Evolutionary conservation across 148 eudicot genomes (phyloP), one percentile per base, ranked within the genome.

Genomic region (Gaultheria prostrata): DNA sequence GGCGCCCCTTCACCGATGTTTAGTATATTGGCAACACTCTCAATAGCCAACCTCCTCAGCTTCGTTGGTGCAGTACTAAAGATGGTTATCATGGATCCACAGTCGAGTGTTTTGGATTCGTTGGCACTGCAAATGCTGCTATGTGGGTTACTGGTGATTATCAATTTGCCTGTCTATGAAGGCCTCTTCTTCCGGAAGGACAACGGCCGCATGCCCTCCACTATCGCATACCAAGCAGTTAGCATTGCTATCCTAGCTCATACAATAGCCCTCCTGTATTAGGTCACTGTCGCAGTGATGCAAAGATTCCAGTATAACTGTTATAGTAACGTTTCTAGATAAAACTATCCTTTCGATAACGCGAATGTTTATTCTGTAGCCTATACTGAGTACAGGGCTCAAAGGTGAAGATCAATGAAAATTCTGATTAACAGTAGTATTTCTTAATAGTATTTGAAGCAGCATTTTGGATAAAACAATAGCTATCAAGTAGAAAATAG

Each of bases 1-100:
- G 92, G 97, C 15, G 84, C 72, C 8, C 54, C 85, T 76, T 91
- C 95, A 20, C 89, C 89, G 1, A 92, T 91, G 93, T 82, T 92
- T 84, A 85, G 80, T 43, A 39, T 89, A 63, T n/a, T 93, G 77
- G 83, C 87, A 28, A 77, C 89, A 21, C 61, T 92, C 17, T 89
- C 92, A 11, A 26, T 91, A 30, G 10, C 91, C 30, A 91, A 91
- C 72, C 79, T 92, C 24, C 79, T 91, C 50, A 61, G 88, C 24
- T 78, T 92, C 17, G 33, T 80, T 24, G 77, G 72, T 20, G 30
- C 76, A n/a, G n/a, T n/a, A 0, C 20, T 84, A 7, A 85, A 51
- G 76, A 79, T 1, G 10, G 50, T 85, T 72, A 21, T 81, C 6
- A 51, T 50, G 61, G 54, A 24, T 17, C 63, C 48, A 8, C 71